Percentiles rank a stretch among this genome's conserved stretches.
phyloP scores from a whole-genome alignment of 2,329 filamentous ascomycete genomes.

The Lachnellula cervina region DNA sequence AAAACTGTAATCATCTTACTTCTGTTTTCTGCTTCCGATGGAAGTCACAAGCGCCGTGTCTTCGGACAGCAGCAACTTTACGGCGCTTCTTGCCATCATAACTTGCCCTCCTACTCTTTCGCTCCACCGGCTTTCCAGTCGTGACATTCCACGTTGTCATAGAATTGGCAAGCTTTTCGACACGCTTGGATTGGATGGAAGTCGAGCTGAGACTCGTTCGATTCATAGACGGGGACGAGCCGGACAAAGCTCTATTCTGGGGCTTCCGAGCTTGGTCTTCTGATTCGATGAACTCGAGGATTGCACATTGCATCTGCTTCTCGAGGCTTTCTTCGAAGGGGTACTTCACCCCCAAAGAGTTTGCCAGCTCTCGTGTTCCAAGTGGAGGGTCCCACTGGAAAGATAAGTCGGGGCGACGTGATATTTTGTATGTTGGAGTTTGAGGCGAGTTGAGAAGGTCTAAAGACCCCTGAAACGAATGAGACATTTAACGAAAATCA shows the following conservation, averaged over 20 bases:
- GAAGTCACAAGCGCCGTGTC: background rate
- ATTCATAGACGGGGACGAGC: background rate
- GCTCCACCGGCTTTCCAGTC: background rate
- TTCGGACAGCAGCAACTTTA: background rate
- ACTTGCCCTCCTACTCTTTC: background rate
- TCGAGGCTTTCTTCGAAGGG: background rate
- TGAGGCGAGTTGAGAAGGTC: background rate
- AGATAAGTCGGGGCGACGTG: background rate
- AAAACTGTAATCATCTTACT: background rate
- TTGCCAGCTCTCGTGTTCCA: background rate
- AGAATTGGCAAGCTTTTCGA: background rate
- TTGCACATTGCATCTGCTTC: background rate
- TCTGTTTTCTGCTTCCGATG: background rate
- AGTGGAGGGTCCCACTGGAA: background rate
- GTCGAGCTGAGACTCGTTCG: background rate
- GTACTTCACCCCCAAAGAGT: background rate
- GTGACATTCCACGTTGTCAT: background rate
- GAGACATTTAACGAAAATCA: background rate
- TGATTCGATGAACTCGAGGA: background rate
- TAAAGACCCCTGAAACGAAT: background rate
- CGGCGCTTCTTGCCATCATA: background rate
- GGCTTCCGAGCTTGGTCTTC: background rate
- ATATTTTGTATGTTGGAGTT: background rate
- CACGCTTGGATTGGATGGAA: background rate
- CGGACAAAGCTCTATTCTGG: background rate